Percentiles rank a stretch among this genome's conserved stretches.
Evolutionary conservation across 108 stramenopile genomes (phyloP).

Genomic region (Schizochytrium sp.): DNA sequence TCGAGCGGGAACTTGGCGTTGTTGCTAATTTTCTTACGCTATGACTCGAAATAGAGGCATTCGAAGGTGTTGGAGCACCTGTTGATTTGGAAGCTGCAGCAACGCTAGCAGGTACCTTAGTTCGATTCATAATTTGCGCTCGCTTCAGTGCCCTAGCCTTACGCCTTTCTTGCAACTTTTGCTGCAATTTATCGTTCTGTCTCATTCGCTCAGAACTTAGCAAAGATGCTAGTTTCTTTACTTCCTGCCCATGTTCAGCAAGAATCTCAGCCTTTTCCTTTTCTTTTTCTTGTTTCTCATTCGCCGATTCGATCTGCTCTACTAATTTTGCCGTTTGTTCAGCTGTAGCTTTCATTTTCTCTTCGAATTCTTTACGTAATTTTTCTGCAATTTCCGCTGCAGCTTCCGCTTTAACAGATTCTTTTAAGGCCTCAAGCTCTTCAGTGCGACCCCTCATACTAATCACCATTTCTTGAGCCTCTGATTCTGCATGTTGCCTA

Average conservation of each 20-base stretch:
- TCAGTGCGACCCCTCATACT: conserved; percentile 10
- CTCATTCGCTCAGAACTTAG: conserved; percentile 55
- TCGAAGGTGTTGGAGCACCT: not conserved
- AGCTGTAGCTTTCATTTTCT: conserved; percentile 25
- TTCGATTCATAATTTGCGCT: conserved; percentile 11
- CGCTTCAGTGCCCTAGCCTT: not conserved
- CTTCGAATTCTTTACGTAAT: conserved; percentile 45
- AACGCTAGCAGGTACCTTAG: not conserved
- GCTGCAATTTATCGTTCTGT: conserved; percentile 47
- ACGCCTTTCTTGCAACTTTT: conserved; percentile 48
- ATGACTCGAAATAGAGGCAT: not conserved
- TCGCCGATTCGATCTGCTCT: not conserved
- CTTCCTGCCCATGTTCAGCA: conserved; percentile 44
- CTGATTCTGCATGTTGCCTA: conserved; percentile 3
- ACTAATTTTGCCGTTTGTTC: conserved; percentile 50
- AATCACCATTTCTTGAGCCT: not conserved
- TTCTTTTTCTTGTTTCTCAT: conserved; percentile 26
- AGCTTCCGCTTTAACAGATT: conserved; percentile 39
- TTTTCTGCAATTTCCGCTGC: conserved; percentile 47
- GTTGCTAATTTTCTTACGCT: not conserved
- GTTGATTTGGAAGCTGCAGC: not conserved
- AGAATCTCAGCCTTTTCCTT: conserved; percentile 57
- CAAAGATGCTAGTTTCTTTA: conserved; percentile 2
- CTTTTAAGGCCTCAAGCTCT: conserved; percentile 50
- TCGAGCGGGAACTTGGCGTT: conserved; percentile 26